phyloP scores from a whole-genome alignment of 1,284 basidiomycete genomes.

The Neolentinus lepideus region DNA sequence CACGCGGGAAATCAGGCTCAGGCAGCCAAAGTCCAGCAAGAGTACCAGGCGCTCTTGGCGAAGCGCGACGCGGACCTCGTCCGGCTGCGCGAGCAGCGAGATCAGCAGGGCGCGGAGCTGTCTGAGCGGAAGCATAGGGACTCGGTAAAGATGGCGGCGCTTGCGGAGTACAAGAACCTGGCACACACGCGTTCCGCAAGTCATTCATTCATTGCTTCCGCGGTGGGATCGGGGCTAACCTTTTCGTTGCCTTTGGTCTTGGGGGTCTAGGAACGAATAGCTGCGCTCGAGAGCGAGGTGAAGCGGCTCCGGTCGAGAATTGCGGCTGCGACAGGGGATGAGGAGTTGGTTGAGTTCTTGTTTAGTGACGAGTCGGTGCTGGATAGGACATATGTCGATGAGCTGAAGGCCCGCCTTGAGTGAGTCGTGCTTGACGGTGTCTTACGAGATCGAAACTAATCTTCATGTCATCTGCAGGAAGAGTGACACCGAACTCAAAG shows the following conservation, averaged over 20 bases:
- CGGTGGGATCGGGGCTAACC: slow-evolving; percentile 6
- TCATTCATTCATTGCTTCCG: slow-evolving; percentile 13
- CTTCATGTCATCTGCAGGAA: slow-evolving; percentile 28
- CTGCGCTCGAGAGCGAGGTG: slow-evolving; percentile 68
- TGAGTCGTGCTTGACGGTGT: slow-evolving; percentile 28
- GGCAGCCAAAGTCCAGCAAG: slow-evolving; percentile 41
- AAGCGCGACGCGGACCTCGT: slow-evolving; percentile 72
- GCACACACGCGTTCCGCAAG: slow-evolving; percentile 63
- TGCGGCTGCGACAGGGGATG: slow-evolving; percentile 68
- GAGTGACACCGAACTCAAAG: slow-evolving; percentile 42
- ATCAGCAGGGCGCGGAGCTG: slow-evolving; percentile 69
- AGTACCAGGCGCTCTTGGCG: slow-evolving; percentile 45
- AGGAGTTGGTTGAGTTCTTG: slow-evolving; percentile 70
- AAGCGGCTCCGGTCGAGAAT: slow-evolving; percentile 70
- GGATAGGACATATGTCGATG: slow-evolving; percentile 55
- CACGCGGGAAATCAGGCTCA: slow-evolving; percentile 28
- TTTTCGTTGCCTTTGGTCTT: slow-evolving; percentile 8
- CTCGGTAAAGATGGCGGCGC: slow-evolving; percentile 50
- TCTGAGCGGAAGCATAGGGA: slow-evolving; percentile 69
- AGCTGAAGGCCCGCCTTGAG: slow-evolving; percentile 53
- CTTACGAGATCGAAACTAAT: slow-evolving; percentile 3
- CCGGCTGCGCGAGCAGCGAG: slow-evolving; percentile 76
- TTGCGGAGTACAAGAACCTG: slow-evolving; percentile 68
- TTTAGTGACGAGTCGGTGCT: slow-evolving; percentile 44
- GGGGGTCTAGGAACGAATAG: slow-evolving; percentile 66